phyloP scores from a whole-genome alignment of 1,139 yeast genomes.

The Sugiyamaella grinbergsii region DNA sequence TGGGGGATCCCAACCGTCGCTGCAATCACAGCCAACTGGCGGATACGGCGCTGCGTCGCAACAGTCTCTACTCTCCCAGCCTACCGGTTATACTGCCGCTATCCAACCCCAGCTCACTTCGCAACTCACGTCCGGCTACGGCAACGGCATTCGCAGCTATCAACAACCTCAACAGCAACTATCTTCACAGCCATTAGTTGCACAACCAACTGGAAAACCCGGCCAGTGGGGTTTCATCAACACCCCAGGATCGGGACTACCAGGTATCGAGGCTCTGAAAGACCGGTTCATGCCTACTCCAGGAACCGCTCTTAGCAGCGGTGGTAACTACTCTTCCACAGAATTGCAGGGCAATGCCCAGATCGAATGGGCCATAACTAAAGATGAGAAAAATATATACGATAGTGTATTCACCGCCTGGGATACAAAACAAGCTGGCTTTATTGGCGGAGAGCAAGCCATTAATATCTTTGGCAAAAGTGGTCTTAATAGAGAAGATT shows the following conservation, averaged over 20 bases:
- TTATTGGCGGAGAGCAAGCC: slow-evolving; percentile 77
- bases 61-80: background rate
- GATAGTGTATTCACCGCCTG: slow-evolving; percentile 87
- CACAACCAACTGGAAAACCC: slow-evolving; percentile 66
- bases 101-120: slow-evolving; percentile 45
- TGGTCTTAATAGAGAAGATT: slow-evolving; percentile 79
- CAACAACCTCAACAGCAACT: slow-evolving; percentile 30
- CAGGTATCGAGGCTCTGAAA: slow-evolving; percentile 75
- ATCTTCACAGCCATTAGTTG: slow-evolving; percentile 40
- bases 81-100: slow-evolving; percentile 42
- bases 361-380: slow-evolving; percentile 72
- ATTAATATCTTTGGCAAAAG: slow-evolving; percentile 87
- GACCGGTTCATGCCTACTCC: slow-evolving; percentile 80
- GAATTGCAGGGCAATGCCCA: slow-evolving; percentile 41
- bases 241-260: slow-evolving; percentile 71
- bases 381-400: slow-evolving; percentile 82
- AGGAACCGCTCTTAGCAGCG: slow-evolving; percentile 49
- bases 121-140: too few species aligned
- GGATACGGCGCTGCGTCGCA: background rate
- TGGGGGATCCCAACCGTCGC: slow-evolving; percentile 32
- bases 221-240: slow-evolving; percentile 84
- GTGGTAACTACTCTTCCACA: slow-evolving; percentile 37
- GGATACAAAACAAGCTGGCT: slow-evolving; percentile 71
- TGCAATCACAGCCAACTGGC: slow-evolving; percentile 38
- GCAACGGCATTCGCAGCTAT: slow-evolving; percentile 19